Conservation (phyloP, 139 green algal genomes). For the Yamagishiella unicocca region DNA sequence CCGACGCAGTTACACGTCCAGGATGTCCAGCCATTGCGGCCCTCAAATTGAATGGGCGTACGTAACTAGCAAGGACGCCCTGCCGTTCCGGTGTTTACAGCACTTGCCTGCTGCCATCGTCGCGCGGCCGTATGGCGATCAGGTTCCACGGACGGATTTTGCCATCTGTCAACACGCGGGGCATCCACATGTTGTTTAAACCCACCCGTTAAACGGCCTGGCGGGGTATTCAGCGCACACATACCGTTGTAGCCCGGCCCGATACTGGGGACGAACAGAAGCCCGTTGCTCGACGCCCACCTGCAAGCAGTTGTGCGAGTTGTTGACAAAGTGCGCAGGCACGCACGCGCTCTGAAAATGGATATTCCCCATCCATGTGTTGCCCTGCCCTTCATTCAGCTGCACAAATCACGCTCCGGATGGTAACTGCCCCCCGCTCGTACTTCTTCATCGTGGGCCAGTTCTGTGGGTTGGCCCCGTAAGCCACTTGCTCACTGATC, state of each 20-base stretch:
- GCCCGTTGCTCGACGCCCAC: constrained; percentile 33
- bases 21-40: too few relatives aligned
- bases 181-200: neutral
- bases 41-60: too few relatives aligned
- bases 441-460: constrained; percentile 40
- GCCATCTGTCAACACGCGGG: constrained; percentile 21
- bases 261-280: constrained; percentile 61
- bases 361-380: too few relatives aligned
- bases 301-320: too few relatives aligned
- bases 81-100: too few relatives aligned
- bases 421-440: neutral
- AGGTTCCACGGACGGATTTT: constrained; percentile 68
- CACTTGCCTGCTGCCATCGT: constrained; percentile 42
- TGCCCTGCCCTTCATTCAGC: too few relatives aligned
- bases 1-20: too few relatives aligned
- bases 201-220: neutral
- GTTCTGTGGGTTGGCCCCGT: constrained; percentile 32
- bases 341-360: too few relatives aligned
- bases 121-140: neutral
- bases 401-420: too few relatives aligned
- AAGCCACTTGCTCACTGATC: constrained; percentile 33
- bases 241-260: constrained; percentile 62
- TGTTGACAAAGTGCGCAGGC: too few relatives aligned
- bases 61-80: too few relatives aligned
- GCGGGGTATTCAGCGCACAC: too few relatives aligned